A percentile compares a stretch with the other conserved stretches of the same genome.
Conservation (phyloP, 2,329 filamentous ascomycete genomes). For the Pseudogymnoascus sp. region DNA sequence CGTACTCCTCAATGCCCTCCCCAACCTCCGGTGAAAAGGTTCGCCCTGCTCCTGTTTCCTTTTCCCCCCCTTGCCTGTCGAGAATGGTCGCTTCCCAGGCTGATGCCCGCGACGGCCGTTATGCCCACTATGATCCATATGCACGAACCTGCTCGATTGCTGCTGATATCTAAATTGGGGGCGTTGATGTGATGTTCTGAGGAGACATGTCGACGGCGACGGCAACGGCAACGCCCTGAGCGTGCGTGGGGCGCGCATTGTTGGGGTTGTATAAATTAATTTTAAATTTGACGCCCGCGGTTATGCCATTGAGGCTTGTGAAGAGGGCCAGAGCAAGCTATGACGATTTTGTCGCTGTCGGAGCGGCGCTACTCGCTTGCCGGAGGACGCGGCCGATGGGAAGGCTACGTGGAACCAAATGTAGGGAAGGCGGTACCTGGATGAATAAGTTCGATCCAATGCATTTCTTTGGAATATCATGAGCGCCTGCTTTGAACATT, state of each 20-base stretch:
- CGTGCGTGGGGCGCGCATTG: slow-evolving; percentile 8
- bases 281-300: slow-evolving; percentile 7
- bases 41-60: slow-evolving; percentile 6
- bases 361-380: slow-evolving; percentile 5
- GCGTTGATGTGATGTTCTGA: slow-evolving; percentile 5
- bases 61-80: slow-evolving; percentile 24
- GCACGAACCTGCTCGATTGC: not conserved
- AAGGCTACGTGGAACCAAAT: slow-evolving; percentile 11
- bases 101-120: not conserved
- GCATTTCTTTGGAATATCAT: slow-evolving; percentile 4
- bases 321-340: not conserved
- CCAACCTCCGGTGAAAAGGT: slow-evolving; percentile 47
- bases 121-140: not conserved
- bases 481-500: not conserved
- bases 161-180: not conserved
- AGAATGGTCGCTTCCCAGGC: slow-evolving; percentile 18
- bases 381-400: slow-evolving; percentile 9
- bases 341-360: slow-evolving; percentile 9
- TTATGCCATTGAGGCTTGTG: slow-evolving; percentile 11
- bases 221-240: not conserved
- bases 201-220: not conserved
- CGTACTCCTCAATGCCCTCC: slow-evolving; percentile 54
- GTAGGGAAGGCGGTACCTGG: slow-evolving; percentile 7
- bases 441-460: slow-evolving; percentile 9
- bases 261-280: slow-evolving; percentile 1